Conservation (phyloP, 257 asterid species). For the Penstemon davidsonii region DNA sequence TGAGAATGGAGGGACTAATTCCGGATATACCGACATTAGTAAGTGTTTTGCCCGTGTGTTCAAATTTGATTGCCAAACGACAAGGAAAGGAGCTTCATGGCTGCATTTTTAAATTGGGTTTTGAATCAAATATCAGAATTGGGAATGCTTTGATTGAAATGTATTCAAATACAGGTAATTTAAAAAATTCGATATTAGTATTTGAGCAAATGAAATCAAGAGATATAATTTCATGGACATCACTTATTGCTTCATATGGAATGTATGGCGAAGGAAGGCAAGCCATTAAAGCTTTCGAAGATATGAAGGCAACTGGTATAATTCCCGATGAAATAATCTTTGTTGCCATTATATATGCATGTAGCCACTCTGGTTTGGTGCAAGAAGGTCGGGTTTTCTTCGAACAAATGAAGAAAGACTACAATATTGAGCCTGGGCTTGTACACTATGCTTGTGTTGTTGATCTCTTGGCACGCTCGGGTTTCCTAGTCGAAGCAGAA, state of each 20-base stretch:
- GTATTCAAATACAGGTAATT: slow-evolving; percentile 70
- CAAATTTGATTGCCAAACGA: slow-evolving; percentile 63
- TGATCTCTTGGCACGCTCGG: slow-evolving; percentile 82
- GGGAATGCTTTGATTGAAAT: slow-evolving; percentile 82
- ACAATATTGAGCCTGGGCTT: slow-evolving; percentile 63
- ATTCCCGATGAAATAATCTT: slow-evolving; percentile 64
- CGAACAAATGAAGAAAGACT: slow-evolving; percentile 65
- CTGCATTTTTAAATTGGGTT: slow-evolving; percentile 57
- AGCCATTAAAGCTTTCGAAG: slow-evolving; percentile 62
- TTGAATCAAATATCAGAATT: slow-evolving; percentile 47
- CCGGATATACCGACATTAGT: slow-evolving; percentile 67
- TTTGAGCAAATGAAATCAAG: slow-evolving; percentile 61
- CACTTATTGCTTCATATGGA: slow-evolving; percentile 74
- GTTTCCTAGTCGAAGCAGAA: slow-evolving; percentile 71
- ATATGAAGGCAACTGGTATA: slow-evolving; percentile 54
- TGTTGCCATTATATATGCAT: slow-evolving; percentile 65
- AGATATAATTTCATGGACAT: slow-evolving; percentile 79
- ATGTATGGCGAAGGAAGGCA: slow-evolving; percentile 81
- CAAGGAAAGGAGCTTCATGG: slow-evolving; percentile 89
- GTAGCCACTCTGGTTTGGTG: slow-evolving; percentile 87
- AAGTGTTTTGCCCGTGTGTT: slow-evolving; percentile 64
- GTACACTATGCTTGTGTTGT: slow-evolving; percentile 87
- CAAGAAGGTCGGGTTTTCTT: slow-evolving; percentile 67
- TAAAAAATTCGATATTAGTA: slow-evolving; percentile 49
- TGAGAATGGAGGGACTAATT: slow-evolving; percentile 59